Conservation (phyloP, 106 monocot genomes). For the Amphibolis antarctica region DNA sequence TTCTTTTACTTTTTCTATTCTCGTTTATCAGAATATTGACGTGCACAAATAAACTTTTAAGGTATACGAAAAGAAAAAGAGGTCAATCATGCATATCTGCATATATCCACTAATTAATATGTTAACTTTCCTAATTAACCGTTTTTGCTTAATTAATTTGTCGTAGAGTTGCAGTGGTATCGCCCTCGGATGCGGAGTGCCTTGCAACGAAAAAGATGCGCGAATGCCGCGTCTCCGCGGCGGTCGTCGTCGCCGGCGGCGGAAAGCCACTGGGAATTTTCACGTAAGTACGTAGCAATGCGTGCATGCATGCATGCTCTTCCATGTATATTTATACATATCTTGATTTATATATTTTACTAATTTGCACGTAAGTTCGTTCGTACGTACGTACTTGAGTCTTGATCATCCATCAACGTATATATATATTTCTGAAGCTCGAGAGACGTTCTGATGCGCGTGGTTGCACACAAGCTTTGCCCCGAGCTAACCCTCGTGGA, state of each 20-base stretch:
- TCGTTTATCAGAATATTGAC: no score
- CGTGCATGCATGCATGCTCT: not conserved
- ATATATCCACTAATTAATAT: no score
- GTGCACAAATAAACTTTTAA: no score
- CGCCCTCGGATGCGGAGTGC: constrained; percentile 12
- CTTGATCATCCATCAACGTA: not conserved
- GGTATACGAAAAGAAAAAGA: no score
- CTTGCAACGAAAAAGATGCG: constrained; percentile 23
- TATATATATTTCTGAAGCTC: constrained; percentile 39
- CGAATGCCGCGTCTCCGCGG: constrained; percentile 8
- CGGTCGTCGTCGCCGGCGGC: constrained; percentile 9
- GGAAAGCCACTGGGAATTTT: constrained; percentile 18
- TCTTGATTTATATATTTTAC: no score
- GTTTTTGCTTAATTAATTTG: no score
- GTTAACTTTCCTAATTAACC: no score
- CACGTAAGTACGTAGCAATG: constrained; percentile 6
- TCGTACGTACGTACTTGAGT: no score
- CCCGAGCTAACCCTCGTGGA: constrained; percentile 87
- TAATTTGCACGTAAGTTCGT: no score
- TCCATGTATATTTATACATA: not conserved
- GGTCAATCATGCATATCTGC: no score
- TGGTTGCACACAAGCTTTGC: constrained; percentile 79
- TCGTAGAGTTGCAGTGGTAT: constrained; percentile 15
- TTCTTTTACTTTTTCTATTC: no score
- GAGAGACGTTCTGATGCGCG: constrained; percentile 85